Evolutionary conservation across 1,284 basidiomycete species (phyloP), one percentile per base, ranked within the genome.

Genomic region (Neonothopanus nambi): DNA sequence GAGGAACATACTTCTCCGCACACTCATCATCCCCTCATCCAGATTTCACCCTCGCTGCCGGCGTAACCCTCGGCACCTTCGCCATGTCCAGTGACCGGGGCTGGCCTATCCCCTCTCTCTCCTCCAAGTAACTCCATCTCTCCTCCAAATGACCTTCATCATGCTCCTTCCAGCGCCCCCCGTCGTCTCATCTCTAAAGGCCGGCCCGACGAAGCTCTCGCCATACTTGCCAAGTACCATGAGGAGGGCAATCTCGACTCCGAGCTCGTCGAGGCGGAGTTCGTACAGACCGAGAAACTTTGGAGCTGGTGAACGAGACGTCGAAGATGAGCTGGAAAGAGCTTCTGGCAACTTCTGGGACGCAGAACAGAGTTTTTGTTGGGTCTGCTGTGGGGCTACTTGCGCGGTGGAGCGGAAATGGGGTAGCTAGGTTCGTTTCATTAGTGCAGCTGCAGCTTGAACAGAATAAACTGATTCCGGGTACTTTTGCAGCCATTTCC

Each of bases 21-120:
- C 48, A 85, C 91, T 11, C 83, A 87, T 4, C 85, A 87, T 5
- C 77, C 86, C 13, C 98, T 82, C 80, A 73, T 17, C 23, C 49
- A 68, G 78, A 78, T 12, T 66, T 76, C n/a, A 78, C 79, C 49
- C 66, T 75, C 11, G 77, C 77, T 3, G 76, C 74, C 9, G 72
- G 74, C 26, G 68, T 73, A 15, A 78, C 75, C 1, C 70, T 56
- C 21, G 72, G 76, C 7, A 81, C 80, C 2, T 81, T 79, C 65
- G 53, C 63, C 1, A 78, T 81, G 67, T 54, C 56, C 2, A 75
- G 61, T 50, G 69, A 79, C 60, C 81, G 81, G 78, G 76, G 73
- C 0, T 83, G 81, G 81, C 68, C 81, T 26, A 76, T 81, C 28
- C 80, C 81, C 0, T 79, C 78, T n/a, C n/a, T 3, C 61, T 83